Evolutionary conservation across 2,329 filamentous ascomycete species (phyloP).

Genomic region (Fusarium sp.): DNA sequence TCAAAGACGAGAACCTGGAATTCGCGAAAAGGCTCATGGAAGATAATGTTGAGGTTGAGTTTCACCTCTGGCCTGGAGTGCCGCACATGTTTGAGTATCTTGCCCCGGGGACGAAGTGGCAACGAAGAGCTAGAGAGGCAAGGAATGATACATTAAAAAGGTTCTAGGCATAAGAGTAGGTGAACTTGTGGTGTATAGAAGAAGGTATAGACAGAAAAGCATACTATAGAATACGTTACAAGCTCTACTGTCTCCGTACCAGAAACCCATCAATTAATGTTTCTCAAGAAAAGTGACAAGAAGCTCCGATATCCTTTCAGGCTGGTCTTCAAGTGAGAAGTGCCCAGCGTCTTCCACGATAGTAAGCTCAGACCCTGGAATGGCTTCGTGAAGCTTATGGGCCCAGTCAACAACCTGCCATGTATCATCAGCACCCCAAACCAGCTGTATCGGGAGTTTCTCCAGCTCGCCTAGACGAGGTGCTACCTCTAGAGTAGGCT

Average conservation of each 20-base stretch:
- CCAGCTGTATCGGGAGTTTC: constrained; percentile 44
- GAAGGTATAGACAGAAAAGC: neutral
- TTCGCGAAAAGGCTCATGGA: constrained; percentile 35
- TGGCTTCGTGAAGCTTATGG: constrained; percentile 45
- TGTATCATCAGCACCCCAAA: constrained; percentile 49
- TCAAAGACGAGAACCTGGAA: constrained; percentile 33
- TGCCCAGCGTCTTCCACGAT: constrained; percentile 46
- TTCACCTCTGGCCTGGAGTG: constrained; percentile 40
- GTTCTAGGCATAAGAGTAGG: constrained; percentile 5
- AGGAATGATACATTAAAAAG: constrained; percentile 24
- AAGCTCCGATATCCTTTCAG: constrained; percentile 31
- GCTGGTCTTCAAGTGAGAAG: constrained; percentile 49
- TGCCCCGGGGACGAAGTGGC: constrained; percentile 31
- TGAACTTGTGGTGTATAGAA: neutral
- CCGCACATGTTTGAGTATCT: constrained; percentile 38
- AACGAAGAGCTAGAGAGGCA: constrained; percentile 16
- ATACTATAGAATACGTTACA: accelerated
- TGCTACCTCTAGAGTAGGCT: constrained; percentile 49
- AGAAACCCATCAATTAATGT: neutral
- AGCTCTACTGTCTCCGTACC: neutral
- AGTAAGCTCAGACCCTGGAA: constrained; percentile 46
- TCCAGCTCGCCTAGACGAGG: constrained; percentile 39
- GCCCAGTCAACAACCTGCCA: constrained; percentile 50
- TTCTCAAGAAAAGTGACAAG: constrained; percentile 23
- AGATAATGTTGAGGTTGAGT: constrained; percentile 39